Evolutionary conservation across 2,329 filamentous ascomycete species (phyloP).

Genomic region (Xylariaceae sp.): DNA sequence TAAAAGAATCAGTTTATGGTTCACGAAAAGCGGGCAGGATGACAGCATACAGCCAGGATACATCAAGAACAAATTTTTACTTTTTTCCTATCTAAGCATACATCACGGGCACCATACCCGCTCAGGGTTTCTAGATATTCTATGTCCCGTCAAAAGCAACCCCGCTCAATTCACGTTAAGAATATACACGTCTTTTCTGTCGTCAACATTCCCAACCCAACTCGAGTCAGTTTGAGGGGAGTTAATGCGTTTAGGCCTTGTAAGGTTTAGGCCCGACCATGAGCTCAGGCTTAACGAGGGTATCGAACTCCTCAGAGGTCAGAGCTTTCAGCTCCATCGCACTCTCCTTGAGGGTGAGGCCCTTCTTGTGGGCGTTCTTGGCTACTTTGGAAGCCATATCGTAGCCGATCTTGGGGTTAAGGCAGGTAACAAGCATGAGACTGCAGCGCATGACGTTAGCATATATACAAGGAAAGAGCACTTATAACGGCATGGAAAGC

Average conservation of each 20-base stretch:
- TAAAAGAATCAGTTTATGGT: too few species aligned
- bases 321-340: constrained; percentile 90
- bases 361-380: constrained; percentile 99
- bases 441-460: constrained; percentile 38
- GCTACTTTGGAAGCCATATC: constrained; percentile 96
- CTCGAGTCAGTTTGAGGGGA: too few species aligned
- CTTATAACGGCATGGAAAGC: not conserved
- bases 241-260: constrained; percentile 38
- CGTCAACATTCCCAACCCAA: not conserved
- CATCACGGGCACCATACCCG: not conserved
- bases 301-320: constrained; percentile 83
- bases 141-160: not conserved
- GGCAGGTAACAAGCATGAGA: constrained; percentile 95
- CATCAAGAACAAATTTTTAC: too few species aligned
- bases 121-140: not conserved
- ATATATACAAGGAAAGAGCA: not conserved
- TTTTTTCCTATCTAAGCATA: not conserved
- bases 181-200: not conserved
- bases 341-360: constrained; percentile 84
- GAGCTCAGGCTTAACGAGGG: constrained; percentile 83
- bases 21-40: too few species aligned
- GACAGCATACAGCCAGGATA: too few species aligned
- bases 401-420: constrained; percentile 96
- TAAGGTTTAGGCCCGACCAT: constrained; percentile 79
- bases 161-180: not conserved